Percentiles rank a stretch among this genome's conserved stretches.
These are phyloP conservation scores for Endocalyx cinctus DNA, from an alignment of 2,329 filamentous ascomycete species.

Conservation along the genomic window DNA sequence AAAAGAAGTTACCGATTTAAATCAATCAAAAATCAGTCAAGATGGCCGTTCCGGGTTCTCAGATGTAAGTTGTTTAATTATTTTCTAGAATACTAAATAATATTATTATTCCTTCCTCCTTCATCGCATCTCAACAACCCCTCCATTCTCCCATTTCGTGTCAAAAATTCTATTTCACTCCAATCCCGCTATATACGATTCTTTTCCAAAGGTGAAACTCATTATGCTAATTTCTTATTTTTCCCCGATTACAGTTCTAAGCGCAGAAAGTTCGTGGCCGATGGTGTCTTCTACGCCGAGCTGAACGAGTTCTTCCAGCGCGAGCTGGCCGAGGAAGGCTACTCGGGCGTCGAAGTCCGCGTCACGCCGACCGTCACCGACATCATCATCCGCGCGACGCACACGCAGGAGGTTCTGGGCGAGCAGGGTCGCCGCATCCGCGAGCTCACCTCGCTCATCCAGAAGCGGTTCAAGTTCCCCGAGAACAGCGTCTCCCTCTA, in stretches of 20 bases:
- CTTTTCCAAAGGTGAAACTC: no score
- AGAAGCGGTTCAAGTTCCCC: constrained; percentile 99
- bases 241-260: constrained; percentile 60
- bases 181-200: no score
- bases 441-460: constrained; percentile 99
- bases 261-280: constrained; percentile 90
- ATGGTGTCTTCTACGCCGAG: constrained; percentile 99
- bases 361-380: constrained; percentile 99
- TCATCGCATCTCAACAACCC: constrained; percentile 1
- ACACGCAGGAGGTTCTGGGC: constrained; percentile 99
- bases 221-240: constrained; percentile 13
- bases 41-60: constrained; percentile 58
- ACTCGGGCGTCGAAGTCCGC: constrained; percentile 99
- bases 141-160: constrained; percentile 4
- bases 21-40: constrained; percentile 43
- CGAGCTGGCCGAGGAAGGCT: constrained; percentile 99
- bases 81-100: constrained; percentile 1
- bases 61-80: constrained; percentile 49
- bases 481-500: constrained; percentile 99
- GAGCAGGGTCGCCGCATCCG: constrained; percentile 99
- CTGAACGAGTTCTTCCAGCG: constrained; percentile 99
- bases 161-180: neutral
- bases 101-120: constrained; percentile 6
- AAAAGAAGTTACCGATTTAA: no score
- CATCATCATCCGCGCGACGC: constrained; percentile 99